Base-by-base conservation (phyloP, 2,329 filamentous ascomycete species). In the Paraphoma chrysanthemicola region DNA sequence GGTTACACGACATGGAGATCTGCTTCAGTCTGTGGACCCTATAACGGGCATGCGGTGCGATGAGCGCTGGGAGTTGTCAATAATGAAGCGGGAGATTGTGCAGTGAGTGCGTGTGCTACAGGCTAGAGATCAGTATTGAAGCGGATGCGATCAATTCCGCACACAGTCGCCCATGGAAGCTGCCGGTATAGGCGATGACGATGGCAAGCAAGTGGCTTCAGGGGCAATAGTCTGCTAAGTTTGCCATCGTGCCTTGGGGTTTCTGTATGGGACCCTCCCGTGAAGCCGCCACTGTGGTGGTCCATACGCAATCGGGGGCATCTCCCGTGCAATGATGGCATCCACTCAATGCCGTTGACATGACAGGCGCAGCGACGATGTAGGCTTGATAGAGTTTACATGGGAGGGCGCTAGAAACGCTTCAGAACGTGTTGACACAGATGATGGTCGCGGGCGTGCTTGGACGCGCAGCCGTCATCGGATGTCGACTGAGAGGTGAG, bases 1-100 rank as follows among this genome's bases (percentile, higher is more conserved):
- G 44, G 53, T 54, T 48, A 50, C 48, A 48, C 44, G 42, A 41
- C 54, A 57, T 53, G 49, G 54, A 18, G 49, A 56, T 60, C 47
- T 61, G 18, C 54, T 14, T 52, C 46, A 48, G 51, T 41, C 49
- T 44, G 54, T 42, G 53, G 42, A 38, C 3, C 50, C 45, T 38
- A 10, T 23, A 10, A 36, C 33, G 33, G 33, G 10, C 14, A 36
- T 23, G 23, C 23, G 23, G 23, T 23, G 23, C 23, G 23, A 23
- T 23, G 23, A 23, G 23, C 23, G 23, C 23, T 23, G 23, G 23
- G 5, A 23, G 23, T 23, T 23, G 23, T 23, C 33, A 36, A 36
- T 36, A 36, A 14, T 36, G 33, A 36, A 14, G 33, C 33, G 33
- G 10, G 14, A 36, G 33, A 36, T 36, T 14, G 33, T 36, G 33